Conservation (phyloP, 495 filamentous ascomycete species). For the Penicillium fimorum region DNA sequence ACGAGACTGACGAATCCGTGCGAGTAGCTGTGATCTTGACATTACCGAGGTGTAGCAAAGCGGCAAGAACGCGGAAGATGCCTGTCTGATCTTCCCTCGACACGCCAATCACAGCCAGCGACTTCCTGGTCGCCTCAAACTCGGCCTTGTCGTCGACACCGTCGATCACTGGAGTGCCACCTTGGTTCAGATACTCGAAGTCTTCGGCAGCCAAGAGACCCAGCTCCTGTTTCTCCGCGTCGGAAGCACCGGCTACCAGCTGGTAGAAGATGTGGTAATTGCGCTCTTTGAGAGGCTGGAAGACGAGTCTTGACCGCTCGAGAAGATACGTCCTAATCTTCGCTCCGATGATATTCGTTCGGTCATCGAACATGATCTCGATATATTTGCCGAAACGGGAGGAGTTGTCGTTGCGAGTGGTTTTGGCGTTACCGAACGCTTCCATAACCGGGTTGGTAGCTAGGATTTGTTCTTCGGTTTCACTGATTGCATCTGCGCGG, state of each 20-base stretch:
- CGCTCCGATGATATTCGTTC: conserved; percentile 94
- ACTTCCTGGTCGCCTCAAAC: conserved; percentile 82
- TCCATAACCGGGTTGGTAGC: conserved; percentile 99
- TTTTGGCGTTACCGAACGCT: conserved; percentile 99
- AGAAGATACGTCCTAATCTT: conserved; percentile 95
- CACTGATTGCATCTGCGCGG: conserved; percentile 85
- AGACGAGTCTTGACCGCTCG: conserved; percentile 95
- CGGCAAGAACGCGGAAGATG: conserved; percentile 89
- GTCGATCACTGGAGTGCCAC: conserved; percentile 84
- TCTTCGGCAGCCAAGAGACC: conserved; percentile 78
- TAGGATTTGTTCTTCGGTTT: conserved; percentile 97
- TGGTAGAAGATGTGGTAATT: conserved; percentile 99
- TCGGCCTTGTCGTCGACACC: conserved; percentile 95
- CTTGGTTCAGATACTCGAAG: conserved; percentile 95
- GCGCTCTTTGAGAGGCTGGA: conserved; percentile 93
- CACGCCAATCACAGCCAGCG: conserved; percentile 86
- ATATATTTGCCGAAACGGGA: conserved; percentile 99
- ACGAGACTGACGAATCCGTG: conserved; percentile 78
- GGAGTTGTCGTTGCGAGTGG: conserved; percentile 97
- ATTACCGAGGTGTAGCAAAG: conserved; percentile 92
- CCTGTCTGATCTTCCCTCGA: conserved; percentile 66
- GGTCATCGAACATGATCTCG: conserved; percentile 97
- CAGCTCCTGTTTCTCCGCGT: conserved; percentile 75
- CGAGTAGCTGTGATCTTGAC: conserved; percentile 89
- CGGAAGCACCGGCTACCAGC: conserved; percentile 88